phyloP scores from a whole-genome alignment of 768 basidiomycete genomes.

The Tricholoma terreum region DNA sequence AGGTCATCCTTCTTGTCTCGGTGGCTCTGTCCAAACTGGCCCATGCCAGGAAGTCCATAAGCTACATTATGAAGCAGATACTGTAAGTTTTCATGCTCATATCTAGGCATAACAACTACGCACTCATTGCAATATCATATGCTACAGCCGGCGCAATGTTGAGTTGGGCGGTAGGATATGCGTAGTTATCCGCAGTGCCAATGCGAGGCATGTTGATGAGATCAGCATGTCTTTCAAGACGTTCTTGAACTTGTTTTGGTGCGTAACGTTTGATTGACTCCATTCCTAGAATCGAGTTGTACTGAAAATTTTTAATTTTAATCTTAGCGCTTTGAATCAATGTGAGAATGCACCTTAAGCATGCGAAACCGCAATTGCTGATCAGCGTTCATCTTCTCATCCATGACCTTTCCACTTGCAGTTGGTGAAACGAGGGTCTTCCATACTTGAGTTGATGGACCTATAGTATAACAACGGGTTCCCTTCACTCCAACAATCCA shows the following conservation, averaged over 20 bases:
- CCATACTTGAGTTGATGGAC: not conserved
- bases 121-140: not conserved
- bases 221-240: not conserved
- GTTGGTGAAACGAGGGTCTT: not conserved
- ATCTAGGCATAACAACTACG: no score
- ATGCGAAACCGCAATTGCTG: not conserved
- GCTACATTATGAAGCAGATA: not conserved
- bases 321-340: not conserved
- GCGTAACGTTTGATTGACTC: not conserved
- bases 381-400: not conserved
- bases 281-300: not conserved
- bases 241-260: not conserved
- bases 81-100: not conserved
- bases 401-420: not conserved
- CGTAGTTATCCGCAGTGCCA: not conserved
- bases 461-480: not conserved
- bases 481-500: not conserved
- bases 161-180: not conserved
- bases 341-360: not conserved
- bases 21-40: conserved; percentile 11
- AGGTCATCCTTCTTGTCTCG: conserved; percentile 7
- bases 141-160: not conserved
- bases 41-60: conserved; percentile 3
- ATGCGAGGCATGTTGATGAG: not conserved
- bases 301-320: not conserved